These are phyloP conservation scores for Zymoseptoria passerinii DNA, from an alignment of 2,329 filamentous ascomycete genomes.

Conservation along the genomic window DNA sequence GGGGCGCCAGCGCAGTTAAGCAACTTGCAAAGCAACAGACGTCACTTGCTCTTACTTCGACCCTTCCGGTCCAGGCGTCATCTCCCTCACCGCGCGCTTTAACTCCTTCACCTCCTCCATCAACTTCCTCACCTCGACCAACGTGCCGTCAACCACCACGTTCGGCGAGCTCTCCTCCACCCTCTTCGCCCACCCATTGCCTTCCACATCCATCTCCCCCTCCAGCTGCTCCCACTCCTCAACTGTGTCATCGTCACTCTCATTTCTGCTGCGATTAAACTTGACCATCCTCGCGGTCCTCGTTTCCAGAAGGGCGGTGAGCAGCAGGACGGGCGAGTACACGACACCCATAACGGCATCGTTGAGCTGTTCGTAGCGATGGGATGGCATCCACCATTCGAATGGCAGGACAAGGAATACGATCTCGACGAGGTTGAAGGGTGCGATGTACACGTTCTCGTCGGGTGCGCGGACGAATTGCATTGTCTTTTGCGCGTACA, in stretches of 20 bases:
- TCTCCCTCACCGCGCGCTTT: constrained; percentile 31
- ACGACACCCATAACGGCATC: constrained; percentile 78
- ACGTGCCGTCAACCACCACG: constrained; percentile 67
- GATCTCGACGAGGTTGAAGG: constrained; percentile 89
- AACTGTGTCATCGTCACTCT: constrained; percentile 78
- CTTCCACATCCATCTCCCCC: constrained; percentile 66
- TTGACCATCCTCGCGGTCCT: constrained; percentile 33
- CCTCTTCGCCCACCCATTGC: constrained; percentile 75
- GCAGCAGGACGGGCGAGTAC: constrained; percentile 73
- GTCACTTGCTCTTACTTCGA: not conserved
- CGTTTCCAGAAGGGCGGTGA: constrained; percentile 58
- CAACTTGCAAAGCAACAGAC: no score
- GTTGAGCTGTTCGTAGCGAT: constrained; percentile 70
- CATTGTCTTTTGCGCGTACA: constrained; percentile 91
- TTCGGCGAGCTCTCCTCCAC: constrained; percentile 71
- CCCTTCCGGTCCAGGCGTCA: constrained; percentile 2
- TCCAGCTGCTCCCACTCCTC: constrained; percentile 90
- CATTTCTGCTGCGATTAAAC: constrained; percentile 67
- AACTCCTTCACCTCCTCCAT: constrained; percentile 39
- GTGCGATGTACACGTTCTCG: constrained; percentile 95
- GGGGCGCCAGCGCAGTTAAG: no score
- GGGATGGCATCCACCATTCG: constrained; percentile 88
- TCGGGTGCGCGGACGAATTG: constrained; percentile 94
- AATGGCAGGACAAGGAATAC: constrained; percentile 68
- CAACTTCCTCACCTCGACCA: constrained; percentile 52